Conservation (phyloP, 352 stramenopile genomes). For the Globisporangium middletonii region DNA sequence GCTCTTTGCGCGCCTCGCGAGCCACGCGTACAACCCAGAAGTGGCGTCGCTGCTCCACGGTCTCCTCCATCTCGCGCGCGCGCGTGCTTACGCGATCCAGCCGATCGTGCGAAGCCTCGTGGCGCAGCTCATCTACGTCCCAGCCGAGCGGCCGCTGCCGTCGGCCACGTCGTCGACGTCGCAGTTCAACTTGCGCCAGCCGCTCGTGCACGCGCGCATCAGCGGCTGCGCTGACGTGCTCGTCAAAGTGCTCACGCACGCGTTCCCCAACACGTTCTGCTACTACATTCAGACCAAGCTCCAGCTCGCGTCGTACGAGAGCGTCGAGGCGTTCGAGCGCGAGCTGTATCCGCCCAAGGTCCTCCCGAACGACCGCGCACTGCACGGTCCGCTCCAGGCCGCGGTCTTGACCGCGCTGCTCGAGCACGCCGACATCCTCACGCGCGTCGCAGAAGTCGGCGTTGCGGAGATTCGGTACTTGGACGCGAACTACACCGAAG, state of each 20-base stretch:
- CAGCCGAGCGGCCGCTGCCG: conserved; percentile 17
- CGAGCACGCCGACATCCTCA: conserved; percentile 38
- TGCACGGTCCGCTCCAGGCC: conserved; percentile 55
- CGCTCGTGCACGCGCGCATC: conserved; percentile 41
- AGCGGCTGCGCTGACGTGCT: conserved; percentile 67
- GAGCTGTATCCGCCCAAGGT: conserved; percentile 57
- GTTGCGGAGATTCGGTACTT: conserved; percentile 62
- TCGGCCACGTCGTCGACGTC: conserved; percentile 34
- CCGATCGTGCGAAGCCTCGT: conserved; percentile 51
- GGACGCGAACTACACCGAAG: conserved; percentile 43
- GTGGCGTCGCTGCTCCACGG: conserved; percentile 56
- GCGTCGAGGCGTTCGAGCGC: conserved; percentile 57
- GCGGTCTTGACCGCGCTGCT: conserved; percentile 42
- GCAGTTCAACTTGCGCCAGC: conserved; percentile 33
- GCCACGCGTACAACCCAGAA: conserved; percentile 58
- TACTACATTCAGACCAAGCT: conserved; percentile 67
- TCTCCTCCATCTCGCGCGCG: conserved; percentile 56
- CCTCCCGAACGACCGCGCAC: conserved; percentile 36
- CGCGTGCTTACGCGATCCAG: conserved; percentile 31
- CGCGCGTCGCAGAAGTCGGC: conserved; percentile 45
- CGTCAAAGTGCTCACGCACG: conserved; percentile 50
- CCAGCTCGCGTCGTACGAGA: conserved; percentile 69
- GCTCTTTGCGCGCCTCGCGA: conserved; percentile 37
- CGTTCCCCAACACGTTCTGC: conserved; percentile 74
- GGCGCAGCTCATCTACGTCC: conserved; percentile 33